These are phyloP conservation scores for Gillenia trifoliata DNA, from an alignment of 306 rosid genomes.

Conservation along the genomic window DNA sequence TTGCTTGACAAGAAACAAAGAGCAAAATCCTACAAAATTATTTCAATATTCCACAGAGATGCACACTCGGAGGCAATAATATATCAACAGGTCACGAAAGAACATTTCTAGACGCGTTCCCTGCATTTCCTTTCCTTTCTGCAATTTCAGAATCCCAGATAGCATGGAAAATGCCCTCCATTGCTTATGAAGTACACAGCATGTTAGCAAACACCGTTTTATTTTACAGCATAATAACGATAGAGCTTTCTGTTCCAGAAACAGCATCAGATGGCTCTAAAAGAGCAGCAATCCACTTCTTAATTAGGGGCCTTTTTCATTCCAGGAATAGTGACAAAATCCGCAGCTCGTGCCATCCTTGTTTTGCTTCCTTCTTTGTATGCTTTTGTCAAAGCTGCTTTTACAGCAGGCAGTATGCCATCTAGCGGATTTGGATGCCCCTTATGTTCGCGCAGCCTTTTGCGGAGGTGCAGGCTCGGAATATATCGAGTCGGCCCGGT, in stretches of 20 bases:
- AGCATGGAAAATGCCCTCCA: background rate
- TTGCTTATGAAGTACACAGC: background rate
- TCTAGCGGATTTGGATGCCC: slow-evolving; percentile 79
- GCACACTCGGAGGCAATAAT: background rate
- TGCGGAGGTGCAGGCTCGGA: too few relatives aligned
- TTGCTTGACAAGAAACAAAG: background rate
- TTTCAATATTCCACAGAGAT: background rate
- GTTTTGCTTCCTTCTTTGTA: slow-evolving; percentile 75
- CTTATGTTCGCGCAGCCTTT: too few relatives aligned
- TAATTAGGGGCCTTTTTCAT: slow-evolving; percentile 71
- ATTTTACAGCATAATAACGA: background rate
- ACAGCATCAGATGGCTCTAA: slow-evolving; percentile 63
- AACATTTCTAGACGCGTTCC: background rate
- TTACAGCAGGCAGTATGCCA: slow-evolving; percentile 64
- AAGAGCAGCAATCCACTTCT: slow-evolving; percentile 84
- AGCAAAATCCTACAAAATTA: background rate
- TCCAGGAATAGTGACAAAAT: slow-evolving; percentile 62
- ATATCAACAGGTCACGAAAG: background rate
- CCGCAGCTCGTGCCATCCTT: slow-evolving; percentile 73
- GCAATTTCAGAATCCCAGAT: background rate
- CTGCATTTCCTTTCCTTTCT: background rate
- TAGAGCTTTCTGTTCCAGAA: background rate
- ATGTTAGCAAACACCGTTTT: background rate
- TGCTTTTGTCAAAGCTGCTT: slow-evolving; percentile 82
- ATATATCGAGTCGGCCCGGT: too few relatives aligned